Evolutionary conservation across 208 protist species (phyloP).

Genomic region (Leishmania turanica): DNA sequence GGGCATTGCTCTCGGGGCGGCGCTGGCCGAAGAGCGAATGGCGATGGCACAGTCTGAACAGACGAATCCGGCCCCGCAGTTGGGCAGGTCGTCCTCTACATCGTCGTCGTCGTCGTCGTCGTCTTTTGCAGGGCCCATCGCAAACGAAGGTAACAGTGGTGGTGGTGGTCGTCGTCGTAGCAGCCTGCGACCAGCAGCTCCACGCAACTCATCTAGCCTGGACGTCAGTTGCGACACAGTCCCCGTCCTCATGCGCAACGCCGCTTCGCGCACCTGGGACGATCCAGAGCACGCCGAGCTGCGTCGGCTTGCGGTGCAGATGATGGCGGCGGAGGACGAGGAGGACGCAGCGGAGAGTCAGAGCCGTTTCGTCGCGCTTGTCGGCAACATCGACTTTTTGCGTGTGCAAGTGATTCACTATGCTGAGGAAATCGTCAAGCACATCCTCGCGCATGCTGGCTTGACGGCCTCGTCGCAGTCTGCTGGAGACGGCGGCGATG

Average conservation of each 20-base stretch:
- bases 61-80: not conserved
- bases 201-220: not conserved
- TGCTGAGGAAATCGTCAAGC: slow-evolving; percentile 39
- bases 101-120: slow-evolving; percentile 12
- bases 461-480: slow-evolving; percentile 6
- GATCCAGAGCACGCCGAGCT: slow-evolving; percentile 30
- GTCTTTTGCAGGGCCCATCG: not conserved
- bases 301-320: slow-evolving; percentile 43
- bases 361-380: slow-evolving; percentile 58
- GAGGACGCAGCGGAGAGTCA: slow-evolving; percentile 62
- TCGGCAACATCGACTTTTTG: slow-evolving; percentile 71
- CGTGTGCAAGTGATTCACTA: slow-evolving; percentile 68
- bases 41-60: not conserved
- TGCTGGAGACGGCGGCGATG: slow-evolving; percentile 1
- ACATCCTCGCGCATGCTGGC: slow-evolving; percentile 27
- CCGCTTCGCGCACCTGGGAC: not conserved
- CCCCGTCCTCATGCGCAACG: not conserved
- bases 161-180: not conserved
- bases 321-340: slow-evolving; percentile 60
- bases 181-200: no score
- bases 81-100: not conserved
- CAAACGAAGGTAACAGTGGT: not conserved
- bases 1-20: slow-evolving; percentile 27
- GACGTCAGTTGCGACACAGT: no score
- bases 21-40: slow-evolving; percentile 31